Evolutionary conservation across 345 rosid species (phyloP), one percentile per base, ranked within the genome.

Genomic region (Noccaea bulbosa): DNA sequence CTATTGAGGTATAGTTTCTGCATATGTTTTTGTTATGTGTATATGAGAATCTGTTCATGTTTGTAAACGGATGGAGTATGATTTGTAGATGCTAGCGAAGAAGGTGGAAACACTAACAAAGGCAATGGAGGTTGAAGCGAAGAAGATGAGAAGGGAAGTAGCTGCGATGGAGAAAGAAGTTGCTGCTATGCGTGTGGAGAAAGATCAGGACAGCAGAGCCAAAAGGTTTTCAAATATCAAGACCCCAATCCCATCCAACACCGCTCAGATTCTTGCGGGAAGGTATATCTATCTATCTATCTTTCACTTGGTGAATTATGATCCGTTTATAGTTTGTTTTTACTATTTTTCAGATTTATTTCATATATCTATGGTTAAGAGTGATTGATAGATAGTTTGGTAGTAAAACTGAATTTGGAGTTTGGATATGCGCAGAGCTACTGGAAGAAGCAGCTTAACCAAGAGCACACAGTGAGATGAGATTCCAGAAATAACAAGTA

Each of bases 71-170:
- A 30, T 7, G 15, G 7, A 27, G 27, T 40, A 41, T 62, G 39
- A 7, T 62, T 66, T 43, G 55, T 79, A 94, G 99, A 91, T 94
- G 95, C 72, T 94, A 17, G 96, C 99, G 6, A 94, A 87, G 81
- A 94, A 91, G 72, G 99, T 89, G 55, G 99, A 94, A 34, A 94
- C 98, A 15, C 79, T 94, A 78, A 86, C 96, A 27, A 94, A 94
- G 81, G 99, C 99, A 74, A 91, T 94, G 99, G 99, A 89, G 78
- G 90, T 94, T 65, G 97, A 94, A 82, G 99, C 99, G 38, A 94
- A 94, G 84, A 94, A 89, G 84, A 94, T 94, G 99, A 88, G 99
- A 82, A 85, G 97, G 73, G 99, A 94, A 83, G 99, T 94, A 49
- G 88, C 99, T 60, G 88, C 91, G 0, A 93, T 93, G 98, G 98